Base-by-base conservation (phyloP, 2,329 filamentous ascomycete genomes). In the Chaetomiaceae sp. region DNA sequence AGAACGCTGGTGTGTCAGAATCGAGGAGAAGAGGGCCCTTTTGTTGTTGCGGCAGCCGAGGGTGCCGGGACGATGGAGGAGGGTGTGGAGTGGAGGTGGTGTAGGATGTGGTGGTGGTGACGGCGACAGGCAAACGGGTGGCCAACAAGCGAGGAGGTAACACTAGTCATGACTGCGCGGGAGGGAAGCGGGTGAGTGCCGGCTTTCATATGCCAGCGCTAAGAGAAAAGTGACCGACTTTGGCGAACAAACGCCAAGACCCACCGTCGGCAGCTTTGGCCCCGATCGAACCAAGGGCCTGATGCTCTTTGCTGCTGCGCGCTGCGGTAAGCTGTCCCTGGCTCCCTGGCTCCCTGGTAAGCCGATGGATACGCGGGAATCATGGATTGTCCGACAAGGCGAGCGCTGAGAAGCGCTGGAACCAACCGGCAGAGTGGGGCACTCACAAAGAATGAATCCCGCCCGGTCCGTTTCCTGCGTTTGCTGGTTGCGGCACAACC, bases 131-230 rank as follows among this genome's bases (percentile, higher is more conserved):
- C n/a, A 16, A 29, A 25, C 3, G 32, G 20, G 32, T 23, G 30
- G 33, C 29, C 30, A 36, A 51, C 32, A 18, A 27, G 30, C 21
- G 14, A 27, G 23, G n/a, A 32, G 41, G 25, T 23, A 49, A 29
- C 14, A 13, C 27, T 38, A 41, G 36, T 51, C 42, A 51, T 51
- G 49, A 41, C 41, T 41, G 40, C n/a, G 20, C 25, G 34, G 27
- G 34, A 9, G 30, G 36, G 34, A n/a, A 9, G 23, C 30, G 38
- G 47, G 37, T n/a, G 44, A 25, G 37, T 9, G 30, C 21, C 50
- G 50, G 44, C 25, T 53, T 53, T 53, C 44, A 48, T 53, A 44
- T 53, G 51, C 44, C 40, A 18, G 42, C 50, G 27, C 38, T 48
- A 23, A 37, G 27, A 48, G 40, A 53, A 45, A 34, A 45, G 51